These are phyloP conservation scores for Beauveria bassiana DNA, from an alignment of 2,329 filamentous ascomycete species.

Conservation along the genomic window DNA sequence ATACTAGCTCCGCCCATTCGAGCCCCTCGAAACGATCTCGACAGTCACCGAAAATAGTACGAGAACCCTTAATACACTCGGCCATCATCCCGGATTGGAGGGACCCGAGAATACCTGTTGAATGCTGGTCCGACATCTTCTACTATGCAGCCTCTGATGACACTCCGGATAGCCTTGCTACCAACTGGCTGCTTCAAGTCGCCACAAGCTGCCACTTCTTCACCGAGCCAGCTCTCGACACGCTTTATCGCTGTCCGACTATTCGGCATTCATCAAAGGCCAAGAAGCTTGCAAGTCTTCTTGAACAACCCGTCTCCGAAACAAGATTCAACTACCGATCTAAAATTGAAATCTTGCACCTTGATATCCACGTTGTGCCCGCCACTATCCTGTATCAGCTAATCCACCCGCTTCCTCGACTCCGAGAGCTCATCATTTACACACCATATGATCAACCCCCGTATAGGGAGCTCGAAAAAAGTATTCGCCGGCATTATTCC, in stretches of 20 bases:
- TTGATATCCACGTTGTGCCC: slow-evolving; percentile 62
- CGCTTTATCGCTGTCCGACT: slow-evolving; percentile 62
- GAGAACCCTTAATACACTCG: background rate
- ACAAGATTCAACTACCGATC: slow-evolving; percentile 56
- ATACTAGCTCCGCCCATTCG: background rate
- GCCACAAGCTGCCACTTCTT: slow-evolving; percentile 58
- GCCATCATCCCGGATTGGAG: slow-evolving; percentile 46
- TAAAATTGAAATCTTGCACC: slow-evolving; percentile 62
- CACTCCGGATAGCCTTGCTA: slow-evolving; percentile 34
- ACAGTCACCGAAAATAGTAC: background rate
- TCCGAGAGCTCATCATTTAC: slow-evolving; percentile 64
- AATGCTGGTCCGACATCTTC: slow-evolving; percentile 64
- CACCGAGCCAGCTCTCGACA: slow-evolving; percentile 63
- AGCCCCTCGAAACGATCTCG: background rate
- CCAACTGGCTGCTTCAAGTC: slow-evolving; percentile 57
- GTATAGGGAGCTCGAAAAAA: slow-evolving; percentile 49
- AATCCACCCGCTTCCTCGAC: slow-evolving; percentile 55
- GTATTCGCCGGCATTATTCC: slow-evolving; percentile 63
- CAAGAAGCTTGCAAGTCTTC: slow-evolving; percentile 38
- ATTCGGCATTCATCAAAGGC: slow-evolving; percentile 42
- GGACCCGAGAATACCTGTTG: slow-evolving; percentile 51
- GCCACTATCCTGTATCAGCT: slow-evolving; percentile 37
- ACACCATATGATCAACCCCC: slow-evolving; percentile 62
- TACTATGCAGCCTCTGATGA: slow-evolving; percentile 51
- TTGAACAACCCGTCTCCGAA: slow-evolving; percentile 44